These are phyloP conservation scores for Daldinia loculata DNA, from an alignment of 495 filamentous ascomycete genomes.

Conservation along the genomic window DNA sequence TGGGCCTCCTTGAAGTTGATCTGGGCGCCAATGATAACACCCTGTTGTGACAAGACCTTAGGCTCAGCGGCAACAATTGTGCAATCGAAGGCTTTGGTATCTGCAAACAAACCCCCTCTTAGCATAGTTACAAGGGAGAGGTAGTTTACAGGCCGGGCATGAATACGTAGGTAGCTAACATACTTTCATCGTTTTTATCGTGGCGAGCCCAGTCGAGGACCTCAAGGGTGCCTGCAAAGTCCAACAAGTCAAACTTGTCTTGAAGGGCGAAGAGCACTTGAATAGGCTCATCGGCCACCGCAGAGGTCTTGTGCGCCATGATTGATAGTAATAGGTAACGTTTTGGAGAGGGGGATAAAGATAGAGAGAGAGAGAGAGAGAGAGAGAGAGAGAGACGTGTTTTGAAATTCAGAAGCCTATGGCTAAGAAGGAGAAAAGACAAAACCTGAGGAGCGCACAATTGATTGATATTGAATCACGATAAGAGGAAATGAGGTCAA, in stretches of 20 bases:
- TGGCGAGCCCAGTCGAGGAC: conserved; percentile 67
- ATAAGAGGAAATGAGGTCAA: conserved; percentile 24
- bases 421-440: conserved; percentile 11
- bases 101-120: conserved; percentile 43
- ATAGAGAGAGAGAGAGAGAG: neutral
- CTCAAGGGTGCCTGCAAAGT: conserved; percentile 74
- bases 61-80: conserved; percentile 67
- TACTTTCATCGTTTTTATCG: conserved; percentile 68
- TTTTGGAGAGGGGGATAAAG: neutral
- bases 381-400: neutral
- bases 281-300: conserved; percentile 59
- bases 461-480: conserved; percentile 23
- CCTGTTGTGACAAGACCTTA: conserved; percentile 70
- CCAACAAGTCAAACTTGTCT: conserved; percentile 63
- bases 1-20: conserved; percentile 72
- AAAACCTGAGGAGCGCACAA: conserved; percentile 16
- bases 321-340: conserved; percentile 30
- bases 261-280: conserved; percentile 62
- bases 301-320: conserved; percentile 60
- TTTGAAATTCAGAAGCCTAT: conserved; percentile 14
- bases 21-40: conserved; percentile 78
- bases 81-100: conserved; percentile 69
- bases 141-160: conserved; percentile 18
- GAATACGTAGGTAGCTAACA: conserved; percentile 37
- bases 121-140: conserved; percentile 16